Base-by-base conservation (phyloP, 768 basidiomycete genomes). In the Psilocybe sp. region DNA sequence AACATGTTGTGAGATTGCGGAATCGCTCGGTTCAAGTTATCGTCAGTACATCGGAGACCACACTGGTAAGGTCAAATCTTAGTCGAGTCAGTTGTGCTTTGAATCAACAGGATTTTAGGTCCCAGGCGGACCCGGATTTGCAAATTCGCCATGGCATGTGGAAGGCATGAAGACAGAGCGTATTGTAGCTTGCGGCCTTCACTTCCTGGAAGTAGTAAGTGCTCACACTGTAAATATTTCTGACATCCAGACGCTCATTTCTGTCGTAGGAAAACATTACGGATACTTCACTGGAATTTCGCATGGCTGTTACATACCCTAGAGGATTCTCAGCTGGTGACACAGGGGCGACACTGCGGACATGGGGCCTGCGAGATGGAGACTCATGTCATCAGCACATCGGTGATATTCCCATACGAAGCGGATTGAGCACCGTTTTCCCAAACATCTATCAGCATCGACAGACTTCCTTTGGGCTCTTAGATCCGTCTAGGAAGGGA, bases 381-480 rank as follows among this genome's bases (percentile, higher is more conserved):
- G 75, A 77, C 49, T 63, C 75, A 1, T 76, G 75, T 51, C 73
- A 77, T 48, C 79, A 84, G 60, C 64, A 73, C 53, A 62, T 79
- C 34, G 76, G 77, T 14, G 54, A 66, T 15, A 65, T 73, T 12
- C 63, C 67, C 2, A 61, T 78, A 15, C 60, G 52, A 1, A 43
- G 56, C 13, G 74, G 72, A 5, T 62, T 77, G 32, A 67, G 64
- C 33, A 56, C 81, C 35, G 71, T 71, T 35, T 82, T 78, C 52
- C 82, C 81, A 13, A 83, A 83, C 59, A 74, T 81, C 37, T 82
- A 80, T 61, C 81, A 82, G 56, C 68, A 78, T 47, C 60, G 61
- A 8, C 65, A 73, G 32, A 65, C 73, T 0, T 55, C 70, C 1
- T 73, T 79, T 46, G 45, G 60, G 8, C 70, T 80, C 9, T 52